These are phyloP conservation scores for Falciphora oryzae DNA, from an alignment of 2,329 filamentous ascomycete species.

Conservation along the genomic window DNA sequence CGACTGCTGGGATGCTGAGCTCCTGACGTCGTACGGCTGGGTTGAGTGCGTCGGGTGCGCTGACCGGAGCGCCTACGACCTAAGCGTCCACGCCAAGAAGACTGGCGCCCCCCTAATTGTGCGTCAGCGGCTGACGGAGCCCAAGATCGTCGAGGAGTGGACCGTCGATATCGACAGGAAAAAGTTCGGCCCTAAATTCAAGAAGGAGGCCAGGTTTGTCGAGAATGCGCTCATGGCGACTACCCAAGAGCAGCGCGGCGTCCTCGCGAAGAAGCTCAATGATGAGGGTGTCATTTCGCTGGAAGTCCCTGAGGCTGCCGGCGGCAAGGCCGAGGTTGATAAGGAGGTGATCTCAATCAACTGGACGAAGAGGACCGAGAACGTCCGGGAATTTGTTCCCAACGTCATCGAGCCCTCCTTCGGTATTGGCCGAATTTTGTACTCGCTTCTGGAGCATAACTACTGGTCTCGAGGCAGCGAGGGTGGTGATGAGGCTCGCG, in stretches of 20 bases:
- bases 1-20: constrained; percentile 97
- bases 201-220: constrained; percentile 85
- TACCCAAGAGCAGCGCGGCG: constrained; percentile 75
- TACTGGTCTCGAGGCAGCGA: constrained; percentile 79
- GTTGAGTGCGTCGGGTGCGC: constrained; percentile 98
- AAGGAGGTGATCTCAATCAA: constrained; percentile 79
- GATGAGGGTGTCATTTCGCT: constrained; percentile 70
- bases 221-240: constrained; percentile 72
- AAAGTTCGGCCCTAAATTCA: constrained; percentile 91
- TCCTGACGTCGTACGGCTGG: constrained; percentile 90
- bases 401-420: constrained; percentile 98
- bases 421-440: constrained; percentile 91
- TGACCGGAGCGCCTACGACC: constrained; percentile 80
- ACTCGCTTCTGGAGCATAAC: constrained; percentile 86
- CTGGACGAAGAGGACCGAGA: constrained; percentile 75
- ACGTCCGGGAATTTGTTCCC: constrained; percentile 84
- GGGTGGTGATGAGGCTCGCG: constrained; percentile 74
- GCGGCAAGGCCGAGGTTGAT: constrained; percentile 71
- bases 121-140: constrained; percentile 72
- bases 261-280: constrained; percentile 67
- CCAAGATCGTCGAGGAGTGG: constrained; percentile 79
- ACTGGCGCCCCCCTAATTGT: constrained; percentile 84
- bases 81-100: constrained; percentile 88
- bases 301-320: constrained; percentile 60
- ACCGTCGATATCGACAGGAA: constrained; percentile 86